phyloP scores from a whole-genome alignment of 805 yeast species.

The Jamesozyma piceae region DNA sequence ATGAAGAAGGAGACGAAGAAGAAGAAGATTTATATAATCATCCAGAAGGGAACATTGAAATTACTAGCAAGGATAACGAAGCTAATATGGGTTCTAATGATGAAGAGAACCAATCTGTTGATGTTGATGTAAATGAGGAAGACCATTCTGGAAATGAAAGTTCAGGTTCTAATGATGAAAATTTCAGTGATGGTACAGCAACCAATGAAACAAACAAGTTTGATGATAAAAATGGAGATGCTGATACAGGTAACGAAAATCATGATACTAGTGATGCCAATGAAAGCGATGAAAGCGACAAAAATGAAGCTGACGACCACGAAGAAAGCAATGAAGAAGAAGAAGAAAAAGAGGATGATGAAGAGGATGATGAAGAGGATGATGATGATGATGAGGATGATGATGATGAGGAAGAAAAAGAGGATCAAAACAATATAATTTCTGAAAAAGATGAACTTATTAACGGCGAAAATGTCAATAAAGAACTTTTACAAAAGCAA shows the following conservation, averaged over 20 bases:
- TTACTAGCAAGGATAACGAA: too few relatives aligned
- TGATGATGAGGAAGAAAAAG: conserved; percentile 10
- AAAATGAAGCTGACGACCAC: not conserved
- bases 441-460: conserved; percentile 7
- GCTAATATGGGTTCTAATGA: not conserved
- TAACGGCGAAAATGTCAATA: conserved; percentile 14
- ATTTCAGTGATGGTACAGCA: not conserved
- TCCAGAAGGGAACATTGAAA: too few relatives aligned
- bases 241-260: not conserved
- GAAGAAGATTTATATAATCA: not conserved
- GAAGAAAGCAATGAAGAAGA: conserved; percentile 1
- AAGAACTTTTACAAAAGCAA: conserved; percentile 25
- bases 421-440: not conserved
- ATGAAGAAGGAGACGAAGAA: not conserved
- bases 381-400: conserved; percentile 12
- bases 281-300: not conserved
- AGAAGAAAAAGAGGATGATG: conserved; percentile 8
- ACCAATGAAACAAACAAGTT: not conserved
- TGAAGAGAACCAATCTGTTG: not conserved
- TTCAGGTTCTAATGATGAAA: not conserved
- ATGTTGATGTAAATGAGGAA: conserved; percentile 2
- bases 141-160: conserved; percentile 2
- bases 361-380: conserved; percentile 14
- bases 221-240: conserved; percentile 1
- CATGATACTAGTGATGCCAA: not conserved